Base-by-base conservation (phyloP, 1,139 yeast species). In the Kodamaea fungicola region DNA sequence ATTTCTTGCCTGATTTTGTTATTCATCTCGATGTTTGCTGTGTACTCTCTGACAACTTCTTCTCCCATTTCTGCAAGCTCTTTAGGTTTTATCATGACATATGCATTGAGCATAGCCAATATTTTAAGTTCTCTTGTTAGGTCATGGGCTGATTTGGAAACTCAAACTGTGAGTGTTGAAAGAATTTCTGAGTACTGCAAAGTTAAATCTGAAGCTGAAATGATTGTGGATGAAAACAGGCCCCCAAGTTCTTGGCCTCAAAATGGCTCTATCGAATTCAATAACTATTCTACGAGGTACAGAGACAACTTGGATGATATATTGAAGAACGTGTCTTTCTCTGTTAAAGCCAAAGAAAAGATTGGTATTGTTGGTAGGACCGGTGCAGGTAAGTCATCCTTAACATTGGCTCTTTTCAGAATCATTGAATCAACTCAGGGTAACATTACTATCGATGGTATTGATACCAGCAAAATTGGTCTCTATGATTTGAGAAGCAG, bases 351-450 rank as follows among this genome's bases (percentile, higher is more conserved):
- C 2, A 45, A 51, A 3, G 63, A 59, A 39, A 59, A 59, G 41
- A 45, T 59, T 28, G 64, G 64, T 16, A 58, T 59, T 33, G 64
- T 59, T 28, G 64, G 64, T 4, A 46, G 64, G 38, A 59, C 64
- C 3, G 64, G 64, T 12, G 64, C 64, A 1, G 64, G 64, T 19
- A 59, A 59, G 42, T 57, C 62, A 6, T 54, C 64, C 2, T 51
- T 59, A 30, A 56, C 63, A 0, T 51, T 59, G 39, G 62, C 64
- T 0, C 48, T 59, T 16, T 59, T 59, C 50, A 49, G 64, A 35
- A 57, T 59, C 26, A 54, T 59, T 16, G 64, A 59, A 42, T 52
- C 62, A 8, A 51, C 56, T 2, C 30, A 43, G 2, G 64, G 64
- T 12, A 52, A 52, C 37, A 57, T 60, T 32, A 55, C 50, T 26